Evolutionary conservation across 2,329 filamentous ascomycete species (phyloP), one percentile per base, ranked within the genome.

Genomic region (Stromatinia cepivora): DNA sequence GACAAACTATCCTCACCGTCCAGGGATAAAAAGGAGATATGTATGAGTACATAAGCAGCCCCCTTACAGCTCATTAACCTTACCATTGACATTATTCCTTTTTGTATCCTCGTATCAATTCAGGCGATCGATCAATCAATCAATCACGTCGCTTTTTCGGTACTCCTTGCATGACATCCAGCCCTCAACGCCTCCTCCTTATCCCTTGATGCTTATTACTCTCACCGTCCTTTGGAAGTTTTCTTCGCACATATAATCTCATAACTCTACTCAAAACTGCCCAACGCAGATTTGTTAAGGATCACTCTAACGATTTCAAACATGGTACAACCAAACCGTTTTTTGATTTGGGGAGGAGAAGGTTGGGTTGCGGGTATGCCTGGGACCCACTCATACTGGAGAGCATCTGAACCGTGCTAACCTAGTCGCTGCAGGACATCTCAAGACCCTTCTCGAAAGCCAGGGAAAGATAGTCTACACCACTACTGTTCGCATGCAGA

Each of bases 401-500:
- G 57, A 31, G 25, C 46, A 53, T 52, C 36, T 54, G 48, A 63
- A 46, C 66, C 58, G 58, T 68, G 58, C 57, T 68, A 63, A 68
- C 48, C 57, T 42, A 36, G 46, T 54, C 25, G 15, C 36, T 39
- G 22, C 67, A 69, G 84, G 86, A 66, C 87, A 89, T 74, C 83
- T 91, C 65, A 85, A 88, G 78, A 74, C 78, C 28, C 81, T 90
- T 36, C 83, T 91, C 63, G 81, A 86, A 76, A 78, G 79, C 70
- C 85, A 88, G 76, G 76, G 86, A 76, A 88, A 89, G 80, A 83
- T 87, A 67, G 87, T 89, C 54, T 79, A 83, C 75, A 83, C 81
- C 66, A 90, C 88, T 22, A 88, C 84, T 5, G 81, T 88, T 66
- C 87, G 88, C 74, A 90, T 90, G 88, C 86, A 91, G 78, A 82